Base-by-base conservation (phyloP, 2,329 filamentous ascomycete species). In the Neopestalotiopsis sp. region DNA sequence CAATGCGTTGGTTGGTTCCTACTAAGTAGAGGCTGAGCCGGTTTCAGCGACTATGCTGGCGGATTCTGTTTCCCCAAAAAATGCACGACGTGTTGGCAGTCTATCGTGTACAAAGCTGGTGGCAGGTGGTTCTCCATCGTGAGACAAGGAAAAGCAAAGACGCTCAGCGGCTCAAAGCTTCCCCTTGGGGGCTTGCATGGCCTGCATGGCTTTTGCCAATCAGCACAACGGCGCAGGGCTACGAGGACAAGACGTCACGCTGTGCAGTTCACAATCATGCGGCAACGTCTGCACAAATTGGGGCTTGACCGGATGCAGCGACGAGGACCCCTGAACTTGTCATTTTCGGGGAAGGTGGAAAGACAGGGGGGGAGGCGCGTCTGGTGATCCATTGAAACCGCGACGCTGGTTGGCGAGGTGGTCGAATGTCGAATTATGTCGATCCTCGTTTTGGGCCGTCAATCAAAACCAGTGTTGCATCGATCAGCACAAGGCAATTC, bases 311-410 rank as follows among this genome's bases (percentile, higher is more conserved):
- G n/a, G 34, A 64, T 64, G 17, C n/a, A 64, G 61, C 24, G n/a
- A 28, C 30, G 34, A 49, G 20, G 61, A 64, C 61, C 61, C 61
- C 61, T 64, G 61, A 40, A 20, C 61, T 64, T 64, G 61, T 53
- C 61, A 53, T 45, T 49, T 64, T 64, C 28, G 59, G 59, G 30
- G 14, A 62, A 38, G 59, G 59, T 62, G 59, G 34, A 38, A 40
- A 34, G 20, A 34, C 24, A 59, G 30, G 57, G 57, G 32, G 13
- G 5, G 12, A 62, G 5, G 24, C 59, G 59, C 59, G 59, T 62
- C 59, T 40, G 30, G 34, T 38, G 59, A 62, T 40, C 59, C 59
- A 20, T 20, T 12, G 24, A 14, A 17, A 34, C 24, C 57, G 57
- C 57, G 57, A 34, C 28, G 30, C 32, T 62, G 59, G 59, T 62